phyloP scores from a whole-genome alignment of 345 rosid genomes.

The Ceriops decandra region DNA sequence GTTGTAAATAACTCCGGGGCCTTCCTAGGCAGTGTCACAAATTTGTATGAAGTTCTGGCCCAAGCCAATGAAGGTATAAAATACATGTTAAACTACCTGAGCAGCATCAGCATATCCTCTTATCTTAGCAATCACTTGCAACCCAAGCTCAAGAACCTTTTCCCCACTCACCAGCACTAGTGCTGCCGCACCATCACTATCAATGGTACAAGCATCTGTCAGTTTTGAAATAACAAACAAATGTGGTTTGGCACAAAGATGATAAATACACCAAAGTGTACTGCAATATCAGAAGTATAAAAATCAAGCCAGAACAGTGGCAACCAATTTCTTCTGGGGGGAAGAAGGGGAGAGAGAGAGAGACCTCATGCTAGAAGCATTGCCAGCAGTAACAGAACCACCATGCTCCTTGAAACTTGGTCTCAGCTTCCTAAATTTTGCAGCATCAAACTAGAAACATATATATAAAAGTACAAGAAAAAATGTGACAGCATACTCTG shows the following conservation, averaged over 20 bases:
- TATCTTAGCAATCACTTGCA: slow-evolving; percentile 33
- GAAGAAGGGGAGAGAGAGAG: background rate
- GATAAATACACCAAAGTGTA: background rate
- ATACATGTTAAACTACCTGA: slow-evolving; percentile 14
- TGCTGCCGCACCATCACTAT: slow-evolving; percentile 35
- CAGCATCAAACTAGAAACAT: slow-evolving; percentile 27
- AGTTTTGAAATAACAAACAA: background rate
- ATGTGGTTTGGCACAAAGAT: background rate
- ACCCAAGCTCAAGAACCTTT: slow-evolving; percentile 20
- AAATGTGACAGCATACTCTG: background rate
- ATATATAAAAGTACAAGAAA: background rate
- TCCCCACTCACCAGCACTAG: slow-evolving; percentile 27
- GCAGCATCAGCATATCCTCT: slow-evolving; percentile 35
- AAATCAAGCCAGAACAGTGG: no score
- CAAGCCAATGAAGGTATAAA: background rate
- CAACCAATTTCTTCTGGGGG: no score
- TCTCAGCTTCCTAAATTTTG: slow-evolving; percentile 25
- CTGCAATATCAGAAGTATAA: no score
- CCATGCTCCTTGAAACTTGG: slow-evolving; percentile 24
- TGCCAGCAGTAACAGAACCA: slow-evolving; percentile 33
- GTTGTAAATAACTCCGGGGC: slow-evolving; percentile 31
- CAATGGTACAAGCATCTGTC: background rate
- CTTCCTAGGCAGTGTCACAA: slow-evolving; percentile 4
- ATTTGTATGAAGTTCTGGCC: background rate
- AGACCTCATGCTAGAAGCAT: slow-evolving; percentile 34